Evolutionary conservation across 2,329 filamentous ascomycete genomes (phyloP).

Genomic region (Tolypocladium tundrense): DNA sequence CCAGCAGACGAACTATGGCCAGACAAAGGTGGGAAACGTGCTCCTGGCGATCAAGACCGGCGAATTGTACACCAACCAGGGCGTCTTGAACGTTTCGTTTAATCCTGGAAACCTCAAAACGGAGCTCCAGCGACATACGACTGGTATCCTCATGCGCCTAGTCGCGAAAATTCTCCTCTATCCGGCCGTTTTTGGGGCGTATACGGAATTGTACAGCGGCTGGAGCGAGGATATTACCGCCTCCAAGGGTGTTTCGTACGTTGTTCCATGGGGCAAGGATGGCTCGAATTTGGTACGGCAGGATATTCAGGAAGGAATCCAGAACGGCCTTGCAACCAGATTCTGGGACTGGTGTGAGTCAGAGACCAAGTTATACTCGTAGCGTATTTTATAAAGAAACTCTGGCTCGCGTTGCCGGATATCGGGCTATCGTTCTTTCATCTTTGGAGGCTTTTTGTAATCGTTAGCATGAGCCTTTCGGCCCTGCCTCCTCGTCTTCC

Average conservation of each 20-base stretch:
- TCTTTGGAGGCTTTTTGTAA: too few relatives aligned
- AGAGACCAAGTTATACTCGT: neutral
- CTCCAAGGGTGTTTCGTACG: neutral
- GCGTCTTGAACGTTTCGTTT: neutral
- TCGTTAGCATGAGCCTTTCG: too few relatives aligned
- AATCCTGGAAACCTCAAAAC: neutral
- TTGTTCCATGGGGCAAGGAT: neutral
- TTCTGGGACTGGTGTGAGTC: neutral
- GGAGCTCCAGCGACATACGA: neutral
- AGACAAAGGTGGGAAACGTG: neutral
- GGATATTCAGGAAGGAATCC: neutral
- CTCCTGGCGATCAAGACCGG: neutral
- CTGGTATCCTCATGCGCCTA: neutral
- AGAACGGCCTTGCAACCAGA: neutral
- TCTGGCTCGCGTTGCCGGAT: too few relatives aligned
- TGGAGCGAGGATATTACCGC: neutral
- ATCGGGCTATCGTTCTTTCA: too few relatives aligned
- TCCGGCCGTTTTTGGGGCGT: neutral
- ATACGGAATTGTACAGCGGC: neutral
- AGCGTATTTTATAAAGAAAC: neutral
- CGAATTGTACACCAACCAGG: neutral
- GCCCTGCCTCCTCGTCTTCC: too few relatives aligned
- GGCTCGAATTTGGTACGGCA: neutral
- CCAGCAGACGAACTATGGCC: neutral
- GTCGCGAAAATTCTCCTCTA: neutral